Percentiles rank a stretch among this genome's conserved stretches.
Evolutionary conservation across 2,329 filamentous ascomycete genomes (phyloP).

Genomic region (Coleophoma crateriformis): DNA sequence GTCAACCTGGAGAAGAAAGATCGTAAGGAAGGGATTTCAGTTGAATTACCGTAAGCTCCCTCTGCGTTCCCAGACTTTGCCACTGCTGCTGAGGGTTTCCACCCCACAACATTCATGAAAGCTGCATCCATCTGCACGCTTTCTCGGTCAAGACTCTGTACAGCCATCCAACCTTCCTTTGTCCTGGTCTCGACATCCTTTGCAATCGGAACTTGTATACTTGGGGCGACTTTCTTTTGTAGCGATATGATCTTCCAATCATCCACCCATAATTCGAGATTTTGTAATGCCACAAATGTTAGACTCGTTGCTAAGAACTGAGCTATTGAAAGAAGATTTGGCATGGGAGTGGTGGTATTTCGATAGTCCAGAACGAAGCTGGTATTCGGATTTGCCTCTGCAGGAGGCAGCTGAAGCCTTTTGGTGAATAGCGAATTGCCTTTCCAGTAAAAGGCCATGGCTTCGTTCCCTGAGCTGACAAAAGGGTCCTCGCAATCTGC

Average conservation of each 20-base stretch:
- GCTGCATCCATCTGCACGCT: conserved; percentile 88
- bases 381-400: conserved; percentile 65
- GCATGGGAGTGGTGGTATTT: conserved; percentile 80
- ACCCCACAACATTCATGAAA: conserved; percentile 83
- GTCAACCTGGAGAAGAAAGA: conserved; percentile 80
- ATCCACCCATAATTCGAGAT: conserved; percentile 86
- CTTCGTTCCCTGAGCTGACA: conserved; percentile 84
- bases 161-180: conserved; percentile 82
- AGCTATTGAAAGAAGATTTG: conserved; percentile 77
- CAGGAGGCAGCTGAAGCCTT: conserved; percentile 66
- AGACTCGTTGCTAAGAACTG: conserved; percentile 93
- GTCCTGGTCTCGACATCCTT: conserved; percentile 76
- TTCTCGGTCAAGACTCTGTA: conserved; percentile 74
- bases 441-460: conserved; percentile 99
- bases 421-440: conserved; percentile 95
- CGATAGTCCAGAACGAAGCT: conserved; percentile 94
- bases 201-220: conserved; percentile 66
- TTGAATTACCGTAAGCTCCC: conserved; percentile 37
- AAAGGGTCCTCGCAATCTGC: conserved; percentile 98
- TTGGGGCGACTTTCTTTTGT: conserved; percentile 80
- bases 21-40: conserved; percentile 58
- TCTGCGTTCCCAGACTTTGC: conserved; percentile 21
- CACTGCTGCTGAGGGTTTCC: conserved; percentile 58
- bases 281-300: conserved; percentile 86
- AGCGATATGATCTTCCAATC: conserved; percentile 76